A percentile compares a stretch with the other conserved stretches of the same genome.
Conservation (phyloP, 164 flowering plant species). For the Umbellularia californica region DNA sequence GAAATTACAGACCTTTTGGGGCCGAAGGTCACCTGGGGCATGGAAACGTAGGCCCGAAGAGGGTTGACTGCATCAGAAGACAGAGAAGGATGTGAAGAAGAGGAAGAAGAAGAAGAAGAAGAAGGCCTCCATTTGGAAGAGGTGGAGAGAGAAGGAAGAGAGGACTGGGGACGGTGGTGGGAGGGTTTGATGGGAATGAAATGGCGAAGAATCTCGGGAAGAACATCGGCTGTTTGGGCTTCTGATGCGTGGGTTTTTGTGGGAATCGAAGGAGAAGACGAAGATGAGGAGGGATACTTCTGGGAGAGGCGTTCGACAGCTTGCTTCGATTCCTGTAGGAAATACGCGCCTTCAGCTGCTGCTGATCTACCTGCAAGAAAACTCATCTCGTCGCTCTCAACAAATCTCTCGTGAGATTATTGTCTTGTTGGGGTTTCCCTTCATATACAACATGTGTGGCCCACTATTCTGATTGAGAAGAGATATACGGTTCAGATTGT, state of each 20-base stretch:
- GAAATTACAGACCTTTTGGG: constrained; percentile 41
- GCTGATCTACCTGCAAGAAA: constrained; percentile 81
- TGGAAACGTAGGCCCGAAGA: constrained; percentile 57
- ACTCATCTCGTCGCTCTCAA: constrained; percentile 39
- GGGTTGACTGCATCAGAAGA: constrained; percentile 65
- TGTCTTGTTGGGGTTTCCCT: too few species aligned
- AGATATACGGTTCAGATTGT: too few species aligned
- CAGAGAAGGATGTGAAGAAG: constrained; percentile 9
- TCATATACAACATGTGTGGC: too few species aligned
- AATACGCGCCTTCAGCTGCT: constrained; percentile 68
- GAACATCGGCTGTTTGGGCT: constrained; percentile 53
- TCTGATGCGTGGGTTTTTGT: constrained; percentile 4
- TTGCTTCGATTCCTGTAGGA: constrained; percentile 75
- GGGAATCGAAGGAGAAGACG: constrained; percentile 3
- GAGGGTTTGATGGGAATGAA: constrained; percentile 57
- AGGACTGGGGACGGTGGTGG: constrained; percentile 12
- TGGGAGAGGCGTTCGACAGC: constrained; percentile 53
- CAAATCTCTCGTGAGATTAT: too few species aligned
- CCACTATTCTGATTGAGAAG: too few species aligned
- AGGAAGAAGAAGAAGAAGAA: constrained; percentile 17
- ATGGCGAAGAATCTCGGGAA: constrained; percentile 78
- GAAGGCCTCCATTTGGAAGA: constrained; percentile 50
- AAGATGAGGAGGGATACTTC: constrained; percentile 14
- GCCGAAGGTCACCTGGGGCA: constrained; percentile 89
- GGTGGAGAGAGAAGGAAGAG: constrained; percentile 34